phyloP scores from a whole-genome alignment of 768 basidiomycete genomes.

The Rhodocollybia butyracea region DNA sequence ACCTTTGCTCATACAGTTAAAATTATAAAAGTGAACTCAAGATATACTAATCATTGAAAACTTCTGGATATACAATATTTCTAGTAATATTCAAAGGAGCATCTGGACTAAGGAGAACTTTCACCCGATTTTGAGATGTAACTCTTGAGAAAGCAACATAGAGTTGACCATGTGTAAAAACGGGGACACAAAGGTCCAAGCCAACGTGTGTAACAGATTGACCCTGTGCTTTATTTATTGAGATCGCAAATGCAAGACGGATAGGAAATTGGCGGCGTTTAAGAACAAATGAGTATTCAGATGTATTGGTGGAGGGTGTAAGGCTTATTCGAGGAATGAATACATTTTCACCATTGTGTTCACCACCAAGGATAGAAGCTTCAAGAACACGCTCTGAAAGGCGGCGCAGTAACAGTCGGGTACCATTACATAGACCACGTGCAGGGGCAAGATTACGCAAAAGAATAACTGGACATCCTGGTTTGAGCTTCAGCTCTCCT shows the following conservation, averaged over 20 bases:
- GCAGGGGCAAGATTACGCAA: conserved; percentile 26
- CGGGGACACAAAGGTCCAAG: conserved; percentile 30
- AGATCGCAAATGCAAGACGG: conserved; percentile 41
- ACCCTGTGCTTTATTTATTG: conserved; percentile 49
- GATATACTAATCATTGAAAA: conserved; percentile 9
- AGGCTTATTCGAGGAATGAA: conserved; percentile 39
- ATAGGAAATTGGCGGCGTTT: too few species aligned
- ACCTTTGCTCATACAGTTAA: neutral
- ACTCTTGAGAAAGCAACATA: conserved; percentile 38
- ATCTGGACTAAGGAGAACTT: conserved; percentile 15
- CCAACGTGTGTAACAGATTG: conserved; percentile 42
- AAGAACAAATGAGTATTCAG: conserved; percentile 26
- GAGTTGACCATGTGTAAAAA: conserved; percentile 42
- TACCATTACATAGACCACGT: conserved; percentile 22
- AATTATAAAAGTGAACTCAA: neutral
- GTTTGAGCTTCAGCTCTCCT: conserved; percentile 24
- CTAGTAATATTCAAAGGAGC: conserved; percentile 4
- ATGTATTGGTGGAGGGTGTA: conserved; percentile 20
- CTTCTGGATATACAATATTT: conserved; percentile 23
- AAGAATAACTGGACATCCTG: conserved; percentile 29
- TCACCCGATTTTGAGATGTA: conserved; percentile 25
- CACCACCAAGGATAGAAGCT: conserved; percentile 30
- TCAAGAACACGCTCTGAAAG: conserved; percentile 31
- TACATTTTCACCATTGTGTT: conserved; percentile 28
- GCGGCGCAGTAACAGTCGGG: conserved; percentile 21